Evolutionary conservation across 495 filamentous ascomycete genomes (phyloP), one percentile per base, ranked within the genome.

Genomic region (Penicillium robsamsonii): DNA sequence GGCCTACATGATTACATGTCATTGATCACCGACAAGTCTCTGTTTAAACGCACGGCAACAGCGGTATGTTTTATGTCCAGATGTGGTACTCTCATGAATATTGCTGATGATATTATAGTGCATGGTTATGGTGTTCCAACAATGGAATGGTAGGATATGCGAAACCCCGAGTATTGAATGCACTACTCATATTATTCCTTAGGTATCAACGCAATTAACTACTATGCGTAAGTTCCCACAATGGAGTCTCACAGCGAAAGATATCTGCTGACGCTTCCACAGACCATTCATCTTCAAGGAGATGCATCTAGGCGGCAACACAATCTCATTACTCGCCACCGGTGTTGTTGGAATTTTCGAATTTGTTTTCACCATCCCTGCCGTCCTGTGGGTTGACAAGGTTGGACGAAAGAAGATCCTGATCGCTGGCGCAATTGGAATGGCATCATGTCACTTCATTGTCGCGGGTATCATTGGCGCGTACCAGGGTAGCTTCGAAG

Each of bases 331-430:
- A 45, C 79, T 89, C n/a, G 85, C 84, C 1, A 88, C 85, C 2
- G 86, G 87, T 18, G 78, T 90, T n/a, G 87, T 86, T 57, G 90
- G 89, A 61, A 87, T 88, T 18, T 69, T 89, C 13, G 87, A 90
- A 65, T 89, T 91, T 70, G 73, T 90, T 60, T 86, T 86, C 65
- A 89, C 86, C 4, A 75, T 82, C 12, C 73, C 86, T 38, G 85
- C 84, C 50, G 88, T 86, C 62, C 79, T 89, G 63, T 89, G 84
- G 74, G 85, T 91, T 60, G 88, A 92, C 62, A 81, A 81, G 53
- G 83, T 84, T 29, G 88, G 88, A 27, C 87, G 88, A 15, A 81
- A 88, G 56, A 81, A 85, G n/a, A 78, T 92, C n/a, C 79, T 95
- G 22, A 82, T 92, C 45, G 83, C 75, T 9, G 89, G 90, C 42